A percentile compares a stretch with the other conserved stretches of the same genome.
phyloP scores from a whole-genome alignment of 139 green algal genomes.

The Diplosphaera chodatii region DNA sequence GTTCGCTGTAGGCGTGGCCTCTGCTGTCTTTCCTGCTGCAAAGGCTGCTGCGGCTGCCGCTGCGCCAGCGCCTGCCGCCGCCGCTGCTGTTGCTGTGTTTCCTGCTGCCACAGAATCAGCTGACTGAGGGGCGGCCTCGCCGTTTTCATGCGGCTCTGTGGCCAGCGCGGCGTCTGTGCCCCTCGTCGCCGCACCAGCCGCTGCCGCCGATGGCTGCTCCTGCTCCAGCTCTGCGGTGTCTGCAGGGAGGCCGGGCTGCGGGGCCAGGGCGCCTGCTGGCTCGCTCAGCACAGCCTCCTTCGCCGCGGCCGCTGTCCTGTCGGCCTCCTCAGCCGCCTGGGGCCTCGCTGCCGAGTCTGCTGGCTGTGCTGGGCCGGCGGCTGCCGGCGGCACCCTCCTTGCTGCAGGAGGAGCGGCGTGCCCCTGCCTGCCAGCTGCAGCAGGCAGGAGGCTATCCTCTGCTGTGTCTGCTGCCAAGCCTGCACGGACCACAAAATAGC shows the following conservation, averaged over 20 bases:
- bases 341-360: neutral
- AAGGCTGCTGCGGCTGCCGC: neutral
- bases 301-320: neutral
- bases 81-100: neutral
- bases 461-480: no score
- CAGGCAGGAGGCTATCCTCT: neutral
- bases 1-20: neutral
- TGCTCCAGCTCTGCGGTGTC: neutral
- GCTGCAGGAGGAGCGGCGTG: neutral
- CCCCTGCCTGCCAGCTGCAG: neutral
- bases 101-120: neutral
- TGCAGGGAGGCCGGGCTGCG: neutral
- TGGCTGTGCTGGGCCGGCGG: neutral
- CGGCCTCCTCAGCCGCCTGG: neutral
- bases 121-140: neutral
- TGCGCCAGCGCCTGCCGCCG: no score
- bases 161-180: neutral
- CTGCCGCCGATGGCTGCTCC: neutral
- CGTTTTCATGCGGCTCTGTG: no score
- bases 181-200: neutral
- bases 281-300: neutral
- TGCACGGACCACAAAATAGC: no score
- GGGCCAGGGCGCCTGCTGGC: neutral
- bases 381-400: neutral
- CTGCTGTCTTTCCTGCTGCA: neutral